Evolutionary conservation across 2,329 filamentous ascomycete genomes (phyloP).

Genomic region (Botrytis hyacinthi): DNA sequence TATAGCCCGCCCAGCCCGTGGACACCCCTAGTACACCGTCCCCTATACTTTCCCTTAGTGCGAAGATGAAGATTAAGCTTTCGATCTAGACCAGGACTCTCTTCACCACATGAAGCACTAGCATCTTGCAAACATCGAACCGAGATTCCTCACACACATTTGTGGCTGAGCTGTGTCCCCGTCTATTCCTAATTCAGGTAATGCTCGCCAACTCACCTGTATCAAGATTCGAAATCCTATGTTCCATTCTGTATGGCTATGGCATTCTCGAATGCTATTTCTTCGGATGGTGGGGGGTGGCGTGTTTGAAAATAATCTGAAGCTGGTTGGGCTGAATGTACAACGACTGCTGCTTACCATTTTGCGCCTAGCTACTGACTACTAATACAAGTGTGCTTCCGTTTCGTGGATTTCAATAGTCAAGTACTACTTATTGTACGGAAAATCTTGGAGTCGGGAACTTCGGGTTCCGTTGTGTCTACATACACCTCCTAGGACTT

Average conservation of each 20-base stretch:
- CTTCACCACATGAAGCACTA: not conserved
- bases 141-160: not conserved
- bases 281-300: not conserved
- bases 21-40: not conserved
- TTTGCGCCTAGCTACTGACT: too few relatives aligned
- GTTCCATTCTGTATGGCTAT: not conserved
- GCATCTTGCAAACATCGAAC: not conserved
- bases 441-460: not conserved
- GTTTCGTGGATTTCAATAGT: not conserved
- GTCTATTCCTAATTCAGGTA: not conserved
- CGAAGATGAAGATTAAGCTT: not conserved
- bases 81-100: not conserved
- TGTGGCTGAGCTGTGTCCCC: not conserved
- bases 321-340: not conserved
- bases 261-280: not conserved
- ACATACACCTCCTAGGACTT: too few relatives aligned
- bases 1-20: not conserved
- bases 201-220: not conserved
- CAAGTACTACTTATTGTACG: not conserved
- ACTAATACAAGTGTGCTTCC: not conserved
- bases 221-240: not conserved
- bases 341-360: not conserved
- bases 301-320: not conserved
- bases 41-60: too few relatives aligned
- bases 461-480: too few relatives aligned